Base-by-base conservation (phyloP, 306 rosid genomes). In the Cucurbita ficifolia region DNA sequence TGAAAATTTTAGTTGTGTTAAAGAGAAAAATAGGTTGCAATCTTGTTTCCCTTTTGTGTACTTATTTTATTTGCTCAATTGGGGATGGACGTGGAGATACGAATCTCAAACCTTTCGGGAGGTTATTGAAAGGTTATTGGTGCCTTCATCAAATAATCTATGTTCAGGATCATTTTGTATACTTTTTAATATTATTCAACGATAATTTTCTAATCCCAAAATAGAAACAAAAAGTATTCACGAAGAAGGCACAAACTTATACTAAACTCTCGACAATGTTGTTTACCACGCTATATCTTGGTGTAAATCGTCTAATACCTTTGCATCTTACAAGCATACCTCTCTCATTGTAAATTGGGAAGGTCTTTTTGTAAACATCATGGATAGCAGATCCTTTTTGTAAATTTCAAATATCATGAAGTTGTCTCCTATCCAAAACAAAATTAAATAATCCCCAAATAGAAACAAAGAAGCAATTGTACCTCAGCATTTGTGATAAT, bases 401-500 rank as follows among this genome's bases (percentile, higher is more conserved):
- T 58, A 29, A 12, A 5, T 58, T 57, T 24, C 33, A 29, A 29
- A 29, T 29, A 29, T 29, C 33, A 29, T 29, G 2, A 29, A 29
- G 2, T 2, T 29, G 3, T 29, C 2, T 29, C 33, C 2, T 29
- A 29, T 29, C 33, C 33, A 29, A 29, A 29, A 29, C 2, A 29
- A 29, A 29, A 29, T 22, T 22, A 29, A 29, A 29, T 29, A 29
- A 13, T 29, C 40, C n/a, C 40, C 5, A 58, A 55, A 29, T 58
- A 62, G 48, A 38, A 62, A 76, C 65, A 78, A 53, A 76, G 16
- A 72, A 60, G 43, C 33, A 73, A 43, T 9, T 51, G 33, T 78
- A 94, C 99, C 95, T 87, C 96, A 45, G 88, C 88, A 82, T 71
- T 77, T n/a, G 97, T 87, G 69, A 85, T 82, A 62, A 94, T 65